A percentile compares a stretch with the other conserved stretches of the same genome.
These are phyloP conservation scores for Leptographium wingfieldii DNA, from an alignment of 2,329 filamentous ascomycete genomes.

Conservation along the genomic window DNA sequence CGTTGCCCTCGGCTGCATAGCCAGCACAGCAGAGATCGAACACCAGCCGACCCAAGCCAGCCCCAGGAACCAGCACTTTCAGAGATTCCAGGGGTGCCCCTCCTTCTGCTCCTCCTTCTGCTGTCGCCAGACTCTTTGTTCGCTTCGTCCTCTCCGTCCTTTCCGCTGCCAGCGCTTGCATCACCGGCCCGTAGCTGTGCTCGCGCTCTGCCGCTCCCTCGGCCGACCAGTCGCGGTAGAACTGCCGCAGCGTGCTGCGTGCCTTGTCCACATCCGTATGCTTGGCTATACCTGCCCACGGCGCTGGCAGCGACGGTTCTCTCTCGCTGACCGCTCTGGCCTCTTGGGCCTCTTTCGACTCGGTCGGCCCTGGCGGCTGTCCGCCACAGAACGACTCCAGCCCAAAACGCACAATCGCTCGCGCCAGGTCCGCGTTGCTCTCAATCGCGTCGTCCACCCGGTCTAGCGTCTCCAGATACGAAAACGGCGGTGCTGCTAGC, in stretches of 20 bases:
- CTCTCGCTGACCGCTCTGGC: conserved; percentile 16
- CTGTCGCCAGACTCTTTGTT: conserved; percentile 5
- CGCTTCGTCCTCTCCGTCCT: conserved; percentile 13
- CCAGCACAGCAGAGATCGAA: conserved; percentile 71
- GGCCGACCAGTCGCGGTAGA: conserved; percentile 87
- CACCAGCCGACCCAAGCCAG: conserved; percentile 76
- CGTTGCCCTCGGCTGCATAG: conserved; percentile 73
- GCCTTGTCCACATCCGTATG: conserved; percentile 77
- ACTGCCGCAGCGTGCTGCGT: conserved; percentile 79
- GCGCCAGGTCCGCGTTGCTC: conserved; percentile 69
- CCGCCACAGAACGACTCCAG: conserved; percentile 51
- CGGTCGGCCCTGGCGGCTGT: conserved; percentile 15
- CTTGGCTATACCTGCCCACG: conserved; percentile 59
- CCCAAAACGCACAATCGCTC: conserved; percentile 60
- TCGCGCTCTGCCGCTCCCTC: conserved; percentile 63
- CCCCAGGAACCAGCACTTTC: conserved; percentile 74
- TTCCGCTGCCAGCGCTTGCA: conserved; percentile 48
- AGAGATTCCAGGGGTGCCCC: conserved; percentile 18
- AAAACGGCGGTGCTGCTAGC: conserved; percentile 70
- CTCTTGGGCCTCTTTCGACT: too few species aligned
- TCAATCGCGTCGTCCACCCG: conserved; percentile 81
- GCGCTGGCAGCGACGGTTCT: conserved; percentile 36
- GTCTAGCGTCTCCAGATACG: conserved; percentile 64
- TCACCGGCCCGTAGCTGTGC: conserved; percentile 64
- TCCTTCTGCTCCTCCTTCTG: neutral